Conservation (phyloP, 805 yeast genomes). For the Yarrowia porcina region DNA sequence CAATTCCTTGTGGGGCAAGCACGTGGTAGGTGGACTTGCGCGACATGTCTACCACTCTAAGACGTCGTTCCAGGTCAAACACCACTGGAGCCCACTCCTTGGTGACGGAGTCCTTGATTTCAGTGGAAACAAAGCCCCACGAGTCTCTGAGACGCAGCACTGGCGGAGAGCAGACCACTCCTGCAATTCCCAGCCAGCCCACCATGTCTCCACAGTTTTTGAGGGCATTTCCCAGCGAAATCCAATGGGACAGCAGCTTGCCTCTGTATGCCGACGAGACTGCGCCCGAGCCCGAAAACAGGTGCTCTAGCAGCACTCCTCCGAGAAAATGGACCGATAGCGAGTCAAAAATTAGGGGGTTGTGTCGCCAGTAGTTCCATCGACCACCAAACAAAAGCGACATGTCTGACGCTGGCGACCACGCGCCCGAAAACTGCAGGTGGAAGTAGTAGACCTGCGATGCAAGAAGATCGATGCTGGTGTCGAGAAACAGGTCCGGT, state of each 20-base stretch:
- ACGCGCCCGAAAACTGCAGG: constrained; percentile 55
- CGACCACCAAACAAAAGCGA: constrained; percentile 61
- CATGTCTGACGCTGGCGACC: constrained; percentile 81
- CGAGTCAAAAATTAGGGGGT: constrained; percentile 76
- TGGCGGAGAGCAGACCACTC: constrained; percentile 77
- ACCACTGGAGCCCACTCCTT: constrained; percentile 92
- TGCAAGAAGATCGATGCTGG: constrained; percentile 55
- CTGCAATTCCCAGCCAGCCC: constrained; percentile 87
- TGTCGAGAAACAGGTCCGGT: constrained; percentile 51
- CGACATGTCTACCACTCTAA: constrained; percentile 55
- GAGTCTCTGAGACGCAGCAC: constrained; percentile 66
- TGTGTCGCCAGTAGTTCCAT: constrained; percentile 46
- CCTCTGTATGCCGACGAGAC: constrained; percentile 45
- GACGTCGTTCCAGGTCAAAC: constrained; percentile 78
- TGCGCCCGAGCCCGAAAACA: constrained; percentile 47
- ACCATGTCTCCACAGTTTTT: constrained; percentile 88
- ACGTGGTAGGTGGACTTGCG: constrained; percentile 64
- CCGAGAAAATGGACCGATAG: constrained; percentile 75
- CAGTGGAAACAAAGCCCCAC: constrained; percentile 69
- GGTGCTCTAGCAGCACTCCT: constrained; percentile 61
- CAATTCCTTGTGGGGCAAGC: constrained; percentile 84
- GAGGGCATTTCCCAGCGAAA: constrained; percentile 71
- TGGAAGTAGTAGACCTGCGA: constrained; percentile 65
- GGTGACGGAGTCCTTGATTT: constrained; percentile 56
- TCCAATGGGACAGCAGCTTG: constrained; percentile 72